A percentile compares a stretch with the other conserved stretches of the same genome.
Conservation (phyloP, 768 basidiomycete species). For the Boletus barrowsii region DNA sequence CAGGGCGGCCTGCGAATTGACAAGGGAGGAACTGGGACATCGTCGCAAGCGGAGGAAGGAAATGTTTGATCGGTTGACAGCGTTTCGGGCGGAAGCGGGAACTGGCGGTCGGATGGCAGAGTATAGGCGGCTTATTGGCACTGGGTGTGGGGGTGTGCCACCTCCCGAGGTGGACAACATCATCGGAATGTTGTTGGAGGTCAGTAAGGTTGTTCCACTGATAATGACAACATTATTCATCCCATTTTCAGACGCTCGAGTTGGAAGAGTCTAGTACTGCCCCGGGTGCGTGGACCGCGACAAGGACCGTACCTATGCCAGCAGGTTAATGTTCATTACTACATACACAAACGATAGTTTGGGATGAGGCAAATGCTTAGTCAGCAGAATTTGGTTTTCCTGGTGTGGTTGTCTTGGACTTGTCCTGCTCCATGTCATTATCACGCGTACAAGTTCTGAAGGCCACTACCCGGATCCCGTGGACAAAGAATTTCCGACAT, state of each 20-base stretch:
- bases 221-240: slow-evolving; percentile 1
- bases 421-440: slow-evolving; percentile 22
- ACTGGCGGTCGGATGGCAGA: slow-evolving; percentile 87
- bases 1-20: slow-evolving; percentile 51
- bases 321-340: slow-evolving; percentile 12
- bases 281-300: slow-evolving; percentile 39
- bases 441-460: slow-evolving; percentile 38
- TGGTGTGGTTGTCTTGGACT: neutral
- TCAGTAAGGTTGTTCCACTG: slow-evolving; percentile 29
- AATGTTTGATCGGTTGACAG: slow-evolving; percentile 72
- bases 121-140: slow-evolving; percentile 84
- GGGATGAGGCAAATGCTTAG: slow-evolving; percentile 12
- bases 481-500: slow-evolving; percentile 67
- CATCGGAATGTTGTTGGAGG: slow-evolving; percentile 82
- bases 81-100: slow-evolving; percentile 85
- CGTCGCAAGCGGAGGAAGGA: slow-evolving; percentile 66
- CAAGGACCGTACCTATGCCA: slow-evolving; percentile 23
- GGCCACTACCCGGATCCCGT: slow-evolving; percentile 51
- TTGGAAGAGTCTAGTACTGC: slow-evolving; percentile 74
- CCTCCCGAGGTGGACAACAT: slow-evolving; percentile 87
- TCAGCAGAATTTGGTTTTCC: slow-evolving; percentile 11
- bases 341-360: too few species aligned
- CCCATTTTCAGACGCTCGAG: slow-evolving; percentile 61
- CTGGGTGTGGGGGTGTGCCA: slow-evolving; percentile 84
- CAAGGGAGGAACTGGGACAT: slow-evolving; percentile 63